Conservation (phyloP, 1,284 basidiomycete genomes). For the Cryptococcus floricola region DNA sequence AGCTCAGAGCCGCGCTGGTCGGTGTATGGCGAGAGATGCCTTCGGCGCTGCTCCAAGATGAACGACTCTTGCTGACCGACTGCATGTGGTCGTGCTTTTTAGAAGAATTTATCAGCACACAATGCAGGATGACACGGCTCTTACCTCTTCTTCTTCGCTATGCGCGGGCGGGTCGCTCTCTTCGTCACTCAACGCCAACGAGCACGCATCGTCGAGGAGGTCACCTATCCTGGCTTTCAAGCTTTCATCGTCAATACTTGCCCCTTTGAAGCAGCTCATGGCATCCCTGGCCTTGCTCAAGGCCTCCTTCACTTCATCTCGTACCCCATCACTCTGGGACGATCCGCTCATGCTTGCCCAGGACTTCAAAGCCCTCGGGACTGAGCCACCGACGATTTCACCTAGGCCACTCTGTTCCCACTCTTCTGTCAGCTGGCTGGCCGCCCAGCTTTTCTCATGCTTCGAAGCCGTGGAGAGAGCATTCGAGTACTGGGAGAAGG, state of each 20-base stretch:
- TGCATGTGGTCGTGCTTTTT: neutral
- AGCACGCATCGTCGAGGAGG: neutral
- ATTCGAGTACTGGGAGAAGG: neutral
- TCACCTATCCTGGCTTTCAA: neutral
- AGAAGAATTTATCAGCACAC: neutral
- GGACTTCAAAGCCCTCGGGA: neutral
- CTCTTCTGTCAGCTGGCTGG: neutral
- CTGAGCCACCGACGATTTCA: neutral
- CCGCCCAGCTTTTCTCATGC: neutral
- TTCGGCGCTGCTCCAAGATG: neutral
- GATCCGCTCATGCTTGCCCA: neutral
- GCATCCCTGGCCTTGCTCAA: neutral
- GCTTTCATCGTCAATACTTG: neutral
- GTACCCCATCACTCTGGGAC: neutral
- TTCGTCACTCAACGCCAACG: neutral
- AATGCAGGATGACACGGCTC: neutral
- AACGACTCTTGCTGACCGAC: neutral
- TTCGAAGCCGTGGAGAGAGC: neutral
- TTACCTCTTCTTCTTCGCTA: neutral
- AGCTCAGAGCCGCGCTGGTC: neutral
- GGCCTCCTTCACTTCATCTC: neutral
- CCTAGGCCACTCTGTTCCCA: neutral
- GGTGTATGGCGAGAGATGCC: neutral
- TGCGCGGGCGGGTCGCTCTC: neutral
- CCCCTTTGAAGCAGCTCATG: neutral